phyloP scores from a whole-genome alignment of 164 flowering plant species.

The Platanus orientalis region DNA sequence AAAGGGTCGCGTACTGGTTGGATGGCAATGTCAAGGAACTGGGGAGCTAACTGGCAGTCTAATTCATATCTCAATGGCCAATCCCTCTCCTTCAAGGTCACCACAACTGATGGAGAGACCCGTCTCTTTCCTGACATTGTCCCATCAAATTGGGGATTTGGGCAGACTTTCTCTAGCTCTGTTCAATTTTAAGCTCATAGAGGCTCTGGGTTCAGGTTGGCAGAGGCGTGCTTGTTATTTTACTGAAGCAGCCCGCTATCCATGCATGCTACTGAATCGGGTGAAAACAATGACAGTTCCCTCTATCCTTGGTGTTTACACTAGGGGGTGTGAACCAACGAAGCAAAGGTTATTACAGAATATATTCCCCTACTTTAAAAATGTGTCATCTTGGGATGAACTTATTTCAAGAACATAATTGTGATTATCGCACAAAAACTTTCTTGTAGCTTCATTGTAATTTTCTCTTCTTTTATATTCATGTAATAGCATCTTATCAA shows the following conservation, averaged over 20 bases:
- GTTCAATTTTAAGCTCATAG: conserved; percentile 49
- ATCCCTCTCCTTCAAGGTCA: conserved; percentile 74
- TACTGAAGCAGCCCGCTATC: conserved; percentile 29
- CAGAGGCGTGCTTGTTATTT: conserved; percentile 54
- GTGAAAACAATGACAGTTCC: not conserved
- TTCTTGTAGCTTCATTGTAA: no score
- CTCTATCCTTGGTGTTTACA: not conserved
- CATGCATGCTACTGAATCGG: conserved; percentile 2
- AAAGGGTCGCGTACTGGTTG: conserved; percentile 65
- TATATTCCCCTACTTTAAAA: no score
- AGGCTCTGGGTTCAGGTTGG: conserved; percentile 18
- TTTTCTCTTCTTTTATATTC: no score
- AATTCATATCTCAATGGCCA: conserved; percentile 70
- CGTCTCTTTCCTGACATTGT: conserved; percentile 38
- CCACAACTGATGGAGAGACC: conserved; percentile 68
- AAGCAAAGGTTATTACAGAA: conserved; percentile 9
- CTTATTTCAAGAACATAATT: conserved; percentile 8
- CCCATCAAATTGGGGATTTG: conserved; percentile 72
- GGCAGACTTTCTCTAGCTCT: conserved; percentile 66
- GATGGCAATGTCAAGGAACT: conserved; percentile 84
- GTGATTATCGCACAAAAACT: conserved; percentile 14
- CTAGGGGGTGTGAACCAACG: conserved; percentile 13
- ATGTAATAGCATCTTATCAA: no score
- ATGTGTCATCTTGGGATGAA: conserved; percentile 2
- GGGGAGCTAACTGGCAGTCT: conserved; percentile 97